Conservation (phyloP, 1,284 basidiomycete genomes). For the Exobasidium cylindrosporum region DNA sequence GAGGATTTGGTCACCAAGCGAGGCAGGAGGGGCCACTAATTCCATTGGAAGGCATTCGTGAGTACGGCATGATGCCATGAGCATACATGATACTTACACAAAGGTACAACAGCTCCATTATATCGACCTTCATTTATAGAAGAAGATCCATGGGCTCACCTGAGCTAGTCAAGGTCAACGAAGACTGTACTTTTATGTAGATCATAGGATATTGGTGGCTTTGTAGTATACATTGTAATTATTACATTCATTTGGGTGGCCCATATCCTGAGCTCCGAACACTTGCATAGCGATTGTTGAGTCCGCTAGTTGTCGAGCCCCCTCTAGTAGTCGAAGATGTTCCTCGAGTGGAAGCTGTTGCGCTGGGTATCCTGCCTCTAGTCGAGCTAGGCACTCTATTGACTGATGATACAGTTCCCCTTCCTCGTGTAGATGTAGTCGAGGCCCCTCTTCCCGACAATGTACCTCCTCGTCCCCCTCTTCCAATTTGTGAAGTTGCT, state of each 20-base stretch:
- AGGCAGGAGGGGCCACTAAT: background rate
- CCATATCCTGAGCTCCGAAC: constrained; percentile 39
- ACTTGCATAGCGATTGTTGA: constrained; percentile 35
- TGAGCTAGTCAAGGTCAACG: no score
- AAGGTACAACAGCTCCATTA: background rate
- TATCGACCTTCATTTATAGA: background rate
- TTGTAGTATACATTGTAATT: background rate
- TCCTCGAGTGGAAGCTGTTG: constrained; percentile 7
- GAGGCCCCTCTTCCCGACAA: background rate
- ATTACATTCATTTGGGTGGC: constrained; percentile 7
- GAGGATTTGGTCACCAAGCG: background rate
- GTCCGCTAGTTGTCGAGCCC: constrained; percentile 15
- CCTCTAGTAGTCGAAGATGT: constrained; percentile 18
- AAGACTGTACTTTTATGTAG: no score
- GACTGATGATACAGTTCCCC: background rate
- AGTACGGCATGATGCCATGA: background rate
- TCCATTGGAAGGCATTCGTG: constrained; percentile 1
- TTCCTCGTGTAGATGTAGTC: background rate
- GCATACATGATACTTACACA: background rate
- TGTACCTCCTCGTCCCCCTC: background rate
- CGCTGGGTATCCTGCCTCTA: constrained; percentile 2
- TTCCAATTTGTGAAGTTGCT: background rate
- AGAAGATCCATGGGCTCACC: constrained; percentile 9
- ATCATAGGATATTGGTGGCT: no score
- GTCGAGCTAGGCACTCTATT: background rate